These are phyloP conservation scores for Parastagonospora nodorum DNA, from an alignment of 2,329 filamentous ascomycete genomes.

Conservation along the genomic window DNA sequence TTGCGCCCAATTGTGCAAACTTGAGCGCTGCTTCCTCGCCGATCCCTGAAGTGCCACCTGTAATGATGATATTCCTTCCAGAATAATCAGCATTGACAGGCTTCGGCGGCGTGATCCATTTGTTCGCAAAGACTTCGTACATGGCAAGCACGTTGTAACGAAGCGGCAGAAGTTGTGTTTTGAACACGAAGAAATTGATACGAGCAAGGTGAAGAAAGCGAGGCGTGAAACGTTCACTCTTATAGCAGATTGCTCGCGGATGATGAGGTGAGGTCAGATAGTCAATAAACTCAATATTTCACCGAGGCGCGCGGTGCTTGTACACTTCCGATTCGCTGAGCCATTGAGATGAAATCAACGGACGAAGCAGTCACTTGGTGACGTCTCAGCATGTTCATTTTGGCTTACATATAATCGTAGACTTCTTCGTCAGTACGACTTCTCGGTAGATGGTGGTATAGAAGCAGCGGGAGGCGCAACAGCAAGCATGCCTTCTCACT, in stretches of 20 bases:
- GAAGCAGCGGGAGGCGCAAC: neutral
- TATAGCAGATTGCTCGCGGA: too few relatives aligned
- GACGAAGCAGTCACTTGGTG: too few relatives aligned
- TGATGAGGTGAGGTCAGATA: too few relatives aligned
- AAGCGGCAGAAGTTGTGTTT: neutral
- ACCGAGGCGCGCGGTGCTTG: conserved; percentile 7
- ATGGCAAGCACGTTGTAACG: conserved; percentile 25
- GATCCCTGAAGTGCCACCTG: conserved; percentile 48
- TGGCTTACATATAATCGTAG: too few relatives aligned
- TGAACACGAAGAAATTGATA: neutral
- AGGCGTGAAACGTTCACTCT: neutral
- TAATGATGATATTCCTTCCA: conserved; percentile 54
- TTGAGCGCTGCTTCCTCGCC: conserved; percentile 46
- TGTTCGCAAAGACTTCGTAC: conserved; percentile 33
- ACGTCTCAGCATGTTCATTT: too few relatives aligned
- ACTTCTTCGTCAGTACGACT: too few relatives aligned
- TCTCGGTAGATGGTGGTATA: neutral
- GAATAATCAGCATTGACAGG: conserved; percentile 38
- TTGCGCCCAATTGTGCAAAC: conserved; percentile 44
- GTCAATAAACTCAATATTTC: conserved; percentile 40
- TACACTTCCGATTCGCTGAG: conserved; percentile 16
- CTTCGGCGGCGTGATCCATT: conserved; percentile 43
- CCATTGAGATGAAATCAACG: neutral
- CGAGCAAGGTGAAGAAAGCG: neutral
- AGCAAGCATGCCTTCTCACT: neutral